Base-by-base conservation (phyloP, 768 basidiomycete genomes). In the Cystofilobasidium ferigula region DNA sequence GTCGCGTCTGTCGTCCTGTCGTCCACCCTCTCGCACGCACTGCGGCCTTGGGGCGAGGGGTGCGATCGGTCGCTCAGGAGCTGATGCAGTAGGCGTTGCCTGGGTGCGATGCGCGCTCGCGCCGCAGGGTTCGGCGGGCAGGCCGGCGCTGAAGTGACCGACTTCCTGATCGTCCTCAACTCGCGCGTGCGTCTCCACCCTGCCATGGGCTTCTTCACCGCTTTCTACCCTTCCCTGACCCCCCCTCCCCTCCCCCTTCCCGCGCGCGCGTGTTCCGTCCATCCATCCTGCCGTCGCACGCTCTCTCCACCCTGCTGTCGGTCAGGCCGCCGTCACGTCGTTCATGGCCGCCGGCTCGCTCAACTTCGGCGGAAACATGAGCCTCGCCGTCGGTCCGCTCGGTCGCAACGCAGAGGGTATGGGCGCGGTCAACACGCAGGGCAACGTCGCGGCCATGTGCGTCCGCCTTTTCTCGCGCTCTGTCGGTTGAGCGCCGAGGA, bases 341-440 rank as follows among this genome's bases (percentile, higher is more conserved):
- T 98, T 99, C 78, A 98, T 98, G 94, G 82, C 91, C 16, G 86
- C 91, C 20, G 94, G 95, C 10, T 88, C 86, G 9, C 74, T 99
- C 66, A 91, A 88, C 2, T 78, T 95, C 2, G 93, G 93, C 24
- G 92, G 92, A 18, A 94, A 92, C 73, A 78, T 93, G 76, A 91
- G 89, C 69, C 69, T 79, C 67, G 78, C 93, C 12, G 80, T 95
- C 0, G 94, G 94, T 3, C 94, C 94, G 13, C 78, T 98, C 0
- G 94, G 94, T 26, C 85, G 94, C 34, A 97, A 91, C 72, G 89
- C 78, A 32, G 94, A 98, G 78, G 94, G 91, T 4, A 80, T 80
- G 3, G 92, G 90, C 22, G 80, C 89, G 0, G 69, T 98, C 53
- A 95, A 84, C 72, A 81, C 87, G 1, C 87, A 83, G 58, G 93